These are phyloP conservation scores for Diutina neorugosa DNA, from an alignment of 1,139 yeast species.

Conservation along the genomic window DNA sequence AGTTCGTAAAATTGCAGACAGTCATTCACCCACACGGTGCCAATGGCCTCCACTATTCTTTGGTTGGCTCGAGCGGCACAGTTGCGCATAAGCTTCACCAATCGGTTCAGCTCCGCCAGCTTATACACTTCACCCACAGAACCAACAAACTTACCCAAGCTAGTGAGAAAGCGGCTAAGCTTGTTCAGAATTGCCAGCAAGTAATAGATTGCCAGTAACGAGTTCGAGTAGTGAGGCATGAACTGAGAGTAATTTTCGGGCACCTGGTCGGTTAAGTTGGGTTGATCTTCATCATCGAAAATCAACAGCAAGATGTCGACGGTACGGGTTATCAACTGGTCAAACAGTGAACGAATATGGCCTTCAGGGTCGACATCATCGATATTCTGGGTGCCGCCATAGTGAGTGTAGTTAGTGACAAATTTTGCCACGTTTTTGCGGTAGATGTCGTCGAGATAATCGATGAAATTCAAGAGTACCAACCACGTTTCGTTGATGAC, in stretches of 20 bases:
- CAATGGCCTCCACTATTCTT: conserved; percentile 29
- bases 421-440: conserved; percentile 21
- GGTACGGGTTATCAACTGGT: conserved; percentile 17
- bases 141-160: conserved; percentile 22
- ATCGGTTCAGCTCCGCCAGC: conserved; percentile 25
- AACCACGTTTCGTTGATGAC: conserved; percentile 36
- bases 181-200: conserved; percentile 20
- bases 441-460: conserved; percentile 23
- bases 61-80: conserved; percentile 25
- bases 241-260: conserved; percentile 27
- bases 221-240: conserved; percentile 31
- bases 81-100: conserved; percentile 22
- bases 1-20: conserved; percentile 34
- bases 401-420: conserved; percentile 27
- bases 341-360: conserved; percentile 17
- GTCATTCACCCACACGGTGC: conserved; percentile 38
- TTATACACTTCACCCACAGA: conserved; percentile 23
- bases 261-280: conserved; percentile 19
- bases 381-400: conserved; percentile 10
- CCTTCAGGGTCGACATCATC: conserved; percentile 21
- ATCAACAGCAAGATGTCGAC: conserved; percentile 17
- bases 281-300: conserved; percentile 17
- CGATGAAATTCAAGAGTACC: conserved; percentile 25
- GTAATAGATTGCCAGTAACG: conserved; percentile 28
- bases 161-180: conserved; percentile 20